Evolutionary conservation across 352 stramenopile species (phyloP).

Genomic region (Globisporangium echinulatum): DNA sequence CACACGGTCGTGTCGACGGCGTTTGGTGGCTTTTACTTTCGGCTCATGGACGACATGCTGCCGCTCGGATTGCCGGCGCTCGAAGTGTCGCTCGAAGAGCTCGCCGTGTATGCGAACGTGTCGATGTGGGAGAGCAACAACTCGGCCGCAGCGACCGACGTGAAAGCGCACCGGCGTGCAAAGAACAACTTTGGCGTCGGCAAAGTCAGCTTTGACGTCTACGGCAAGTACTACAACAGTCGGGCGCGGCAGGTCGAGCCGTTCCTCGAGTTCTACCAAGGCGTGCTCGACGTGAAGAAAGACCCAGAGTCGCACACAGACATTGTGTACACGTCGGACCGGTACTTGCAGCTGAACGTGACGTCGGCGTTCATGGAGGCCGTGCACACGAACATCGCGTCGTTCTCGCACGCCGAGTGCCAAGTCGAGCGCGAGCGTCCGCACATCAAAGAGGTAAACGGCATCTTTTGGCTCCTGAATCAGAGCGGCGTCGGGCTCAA

Average conservation of each 20-base stretch:
- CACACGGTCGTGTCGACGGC: constrained; percentile 73
- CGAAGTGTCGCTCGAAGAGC: constrained; percentile 73
- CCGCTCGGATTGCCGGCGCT: constrained; percentile 64
- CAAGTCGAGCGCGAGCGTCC: constrained; percentile 38
- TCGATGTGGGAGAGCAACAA: constrained; percentile 55
- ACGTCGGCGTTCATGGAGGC: constrained; percentile 79
- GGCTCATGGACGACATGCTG: constrained; percentile 79
- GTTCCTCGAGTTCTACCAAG: constrained; percentile 84
- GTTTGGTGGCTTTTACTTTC: constrained; percentile 85
- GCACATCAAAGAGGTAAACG: constrained; percentile 78
- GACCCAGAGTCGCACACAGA: constrained; percentile 54
- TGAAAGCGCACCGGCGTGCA: constrained; percentile 32
- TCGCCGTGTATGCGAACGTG: constrained; percentile 69
- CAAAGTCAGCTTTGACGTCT: constrained; percentile 76
- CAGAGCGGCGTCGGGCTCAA: constrained; percentile 73
- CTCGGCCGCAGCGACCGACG: constrained; percentile 22
- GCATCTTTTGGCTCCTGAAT: constrained; percentile 83
- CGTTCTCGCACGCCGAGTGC: constrained; percentile 61
- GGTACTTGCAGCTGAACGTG: constrained; percentile 84
- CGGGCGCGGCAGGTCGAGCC: constrained; percentile 69
- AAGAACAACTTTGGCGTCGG: constrained; percentile 66
- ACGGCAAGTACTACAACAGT: constrained; percentile 87
- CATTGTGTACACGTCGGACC: constrained; percentile 72
- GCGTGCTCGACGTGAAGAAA: constrained; percentile 72
- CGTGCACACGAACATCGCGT: constrained; percentile 54